Conservation (phyloP, 108 stramenopile genomes). For the Nitzschia sp. region DNA sequence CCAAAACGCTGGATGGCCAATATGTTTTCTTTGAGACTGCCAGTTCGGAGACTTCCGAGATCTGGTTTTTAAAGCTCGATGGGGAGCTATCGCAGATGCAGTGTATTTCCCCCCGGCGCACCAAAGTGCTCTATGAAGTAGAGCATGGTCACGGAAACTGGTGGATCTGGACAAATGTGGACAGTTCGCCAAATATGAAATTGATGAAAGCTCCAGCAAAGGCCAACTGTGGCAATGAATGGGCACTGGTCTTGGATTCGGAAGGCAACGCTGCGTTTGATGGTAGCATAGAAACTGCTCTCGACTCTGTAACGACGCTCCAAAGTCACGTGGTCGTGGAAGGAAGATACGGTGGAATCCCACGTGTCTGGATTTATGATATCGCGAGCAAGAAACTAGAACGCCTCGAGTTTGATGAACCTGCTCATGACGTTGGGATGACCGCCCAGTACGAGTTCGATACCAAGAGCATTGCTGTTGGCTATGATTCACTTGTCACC, state of each 20-base stretch:
- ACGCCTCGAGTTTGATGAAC: constrained; percentile 72
- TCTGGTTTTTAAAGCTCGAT: constrained; percentile 61
- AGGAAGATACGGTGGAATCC: constrained; percentile 70
- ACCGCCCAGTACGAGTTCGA: constrained; percentile 71
- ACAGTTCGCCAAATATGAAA: constrained; percentile 68
- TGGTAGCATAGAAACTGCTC: constrained; percentile 52
- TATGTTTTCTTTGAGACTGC: constrained; percentile 57
- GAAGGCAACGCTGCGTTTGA: constrained; percentile 49
- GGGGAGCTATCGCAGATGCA: constrained; percentile 27
- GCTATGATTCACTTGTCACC: constrained; percentile 85
- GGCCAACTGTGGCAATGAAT: constrained; percentile 46
- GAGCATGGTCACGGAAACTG: constrained; percentile 65
- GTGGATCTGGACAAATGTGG: constrained; percentile 65
- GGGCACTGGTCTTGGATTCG: constrained; percentile 35
- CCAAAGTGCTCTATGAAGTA: constrained; percentile 69
- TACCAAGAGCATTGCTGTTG: constrained; percentile 67
- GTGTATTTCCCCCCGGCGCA: constrained; percentile 64
- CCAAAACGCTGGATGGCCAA: constrained; percentile 58
- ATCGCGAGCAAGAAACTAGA: constrained; percentile 32
- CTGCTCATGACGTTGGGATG: constrained; percentile 73
- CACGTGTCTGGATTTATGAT: constrained; percentile 68
- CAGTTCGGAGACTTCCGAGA: constrained; percentile 85
- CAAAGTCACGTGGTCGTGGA: constrained; percentile 50
- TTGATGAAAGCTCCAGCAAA: constrained; percentile 62
- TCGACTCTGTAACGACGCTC: constrained; percentile 58